These are phyloP conservation scores for Dendrobium nobile DNA, from an alignment of 106 monocot species.

Conservation along the genomic window DNA sequence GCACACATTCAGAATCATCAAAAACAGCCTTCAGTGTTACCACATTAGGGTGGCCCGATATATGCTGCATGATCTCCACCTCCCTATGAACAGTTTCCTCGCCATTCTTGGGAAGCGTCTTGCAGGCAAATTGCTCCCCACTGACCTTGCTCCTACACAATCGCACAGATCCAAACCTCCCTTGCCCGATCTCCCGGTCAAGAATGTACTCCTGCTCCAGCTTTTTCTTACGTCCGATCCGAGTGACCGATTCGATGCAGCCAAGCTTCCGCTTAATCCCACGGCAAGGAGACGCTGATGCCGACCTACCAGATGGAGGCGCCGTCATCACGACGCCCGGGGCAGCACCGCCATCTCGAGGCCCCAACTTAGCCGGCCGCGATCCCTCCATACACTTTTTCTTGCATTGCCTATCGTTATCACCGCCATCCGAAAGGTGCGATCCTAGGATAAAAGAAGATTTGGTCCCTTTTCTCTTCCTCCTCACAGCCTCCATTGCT, in stretches of 20 bases:
- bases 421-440: slow-evolving; percentile 15
- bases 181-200: slow-evolving; percentile 62
- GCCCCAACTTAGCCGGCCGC: slow-evolving; percentile 4
- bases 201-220: slow-evolving; percentile 61
- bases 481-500: slow-evolving; percentile 25
- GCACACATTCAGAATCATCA: slow-evolving; percentile 68
- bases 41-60: slow-evolving; percentile 84
- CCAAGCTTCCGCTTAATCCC: slow-evolving; percentile 87
- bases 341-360: slow-evolving; percentile 14
- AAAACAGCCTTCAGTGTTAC: slow-evolving; percentile 70
- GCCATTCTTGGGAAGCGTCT: slow-evolving; percentile 69
- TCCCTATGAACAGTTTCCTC: slow-evolving; percentile 82
- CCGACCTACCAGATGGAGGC: slow-evolving; percentile 41
- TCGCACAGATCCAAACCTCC: slow-evolving; percentile 81
- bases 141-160: slow-evolving; percentile 39
- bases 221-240: slow-evolving; percentile 60
- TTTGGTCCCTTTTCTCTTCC: slow-evolving; percentile 41
- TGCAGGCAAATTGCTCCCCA: slow-evolving; percentile 71
- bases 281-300: slow-evolving; percentile 32
- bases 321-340: slow-evolving; percentile 43
- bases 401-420: slow-evolving; percentile 20
- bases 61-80: slow-evolving; percentile 99
- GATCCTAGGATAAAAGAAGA: slow-evolving; percentile 16
- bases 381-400: slow-evolving; percentile 21
- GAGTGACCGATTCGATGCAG: slow-evolving; percentile 54